Evolutionary conservation across 495 filamentous ascomycete species (phyloP).

Genomic region (Aspergillus nanangensis): DNA sequence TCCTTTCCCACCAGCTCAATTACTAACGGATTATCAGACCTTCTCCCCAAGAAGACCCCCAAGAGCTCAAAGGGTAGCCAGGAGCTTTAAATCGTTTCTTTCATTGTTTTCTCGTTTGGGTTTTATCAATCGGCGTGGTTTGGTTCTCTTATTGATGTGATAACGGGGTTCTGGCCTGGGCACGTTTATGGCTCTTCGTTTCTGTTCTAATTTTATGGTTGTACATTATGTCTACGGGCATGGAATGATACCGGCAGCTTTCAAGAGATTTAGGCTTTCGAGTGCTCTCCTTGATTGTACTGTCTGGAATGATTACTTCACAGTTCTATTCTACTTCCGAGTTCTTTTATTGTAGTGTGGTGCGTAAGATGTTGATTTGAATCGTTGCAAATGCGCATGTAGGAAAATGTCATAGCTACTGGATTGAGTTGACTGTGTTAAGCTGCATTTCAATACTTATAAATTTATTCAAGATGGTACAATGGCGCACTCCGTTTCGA

Average conservation of each 20-base stretch:
- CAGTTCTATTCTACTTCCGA: too few species aligned
- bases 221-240: slow-evolving; percentile 89
- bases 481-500: too few species aligned
- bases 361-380: too few species aligned
- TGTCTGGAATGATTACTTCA: not conserved
- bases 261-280: slow-evolving; percentile 8
- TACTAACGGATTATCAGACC: slow-evolving; percentile 63
- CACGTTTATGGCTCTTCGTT: slow-evolving; percentile 72
- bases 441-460: too few species aligned
- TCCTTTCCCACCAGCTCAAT: not conserved
- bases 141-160: slow-evolving; percentile 71
- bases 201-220: slow-evolving; percentile 73
- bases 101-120: slow-evolving; percentile 43
- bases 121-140: slow-evolving; percentile 56
- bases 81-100: slow-evolving; percentile 68
- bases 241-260: slow-evolving; percentile 46
- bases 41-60: slow-evolving; percentile 95
- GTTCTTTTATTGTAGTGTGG: too few species aligned
- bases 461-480: too few species aligned
- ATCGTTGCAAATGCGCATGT: too few species aligned
- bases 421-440: too few species aligned
- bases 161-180: slow-evolving; percentile 84
- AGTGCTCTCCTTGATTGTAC: not conserved
- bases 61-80: slow-evolving; percentile 92
- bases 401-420: too few species aligned